Evolutionary conservation across 2,329 filamentous ascomycete species (phyloP).

Genomic region (Ceratocystis ficicola): DNA sequence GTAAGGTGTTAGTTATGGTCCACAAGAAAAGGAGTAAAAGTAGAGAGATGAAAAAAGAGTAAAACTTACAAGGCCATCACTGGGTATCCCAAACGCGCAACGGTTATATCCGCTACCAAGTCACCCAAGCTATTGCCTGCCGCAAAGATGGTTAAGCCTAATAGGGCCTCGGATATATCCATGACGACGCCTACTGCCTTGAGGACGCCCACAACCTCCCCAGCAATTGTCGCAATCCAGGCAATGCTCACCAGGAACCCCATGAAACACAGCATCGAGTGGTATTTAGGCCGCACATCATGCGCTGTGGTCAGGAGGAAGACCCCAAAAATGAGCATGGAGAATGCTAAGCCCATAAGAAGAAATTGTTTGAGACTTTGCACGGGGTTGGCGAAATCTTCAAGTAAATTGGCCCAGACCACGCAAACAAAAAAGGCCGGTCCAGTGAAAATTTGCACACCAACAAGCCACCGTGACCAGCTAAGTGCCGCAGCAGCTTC

Average conservation of each 20-base stretch:
- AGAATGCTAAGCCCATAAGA: constrained; percentile 55
- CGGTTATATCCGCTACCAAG: constrained; percentile 85
- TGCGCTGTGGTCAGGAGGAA: constrained; percentile 59
- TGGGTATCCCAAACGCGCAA: constrained; percentile 83
- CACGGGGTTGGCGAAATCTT: constrained; percentile 44
- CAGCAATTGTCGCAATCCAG: constrained; percentile 93
- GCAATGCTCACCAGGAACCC: constrained; percentile 86
- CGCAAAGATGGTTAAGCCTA: constrained; percentile 90
- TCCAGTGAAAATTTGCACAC: constrained; percentile 73
- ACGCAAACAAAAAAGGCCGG: constrained; percentile 72
- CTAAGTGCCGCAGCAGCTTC: constrained; percentile 36
- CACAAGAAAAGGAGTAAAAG: background rate
- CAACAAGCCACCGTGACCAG: constrained; percentile 88
- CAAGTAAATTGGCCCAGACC: constrained; percentile 54
- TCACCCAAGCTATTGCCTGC: constrained; percentile 93
- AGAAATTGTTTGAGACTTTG: constrained; percentile 44
- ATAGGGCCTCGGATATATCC: constrained; percentile 84
- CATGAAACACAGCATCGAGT: constrained; percentile 69
- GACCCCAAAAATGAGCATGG: constrained; percentile 51
- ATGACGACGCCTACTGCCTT: constrained; percentile 88
- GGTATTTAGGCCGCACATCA: constrained; percentile 56
- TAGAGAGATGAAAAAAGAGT: background rate
- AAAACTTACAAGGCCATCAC: constrained; percentile 70
- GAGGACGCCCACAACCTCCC: constrained; percentile 87
- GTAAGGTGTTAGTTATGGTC: background rate